Evolutionary conservation across 2,329 filamentous ascomycete genomes (phyloP).

Genomic region (Pseudogymnoascus sp.): DNA sequence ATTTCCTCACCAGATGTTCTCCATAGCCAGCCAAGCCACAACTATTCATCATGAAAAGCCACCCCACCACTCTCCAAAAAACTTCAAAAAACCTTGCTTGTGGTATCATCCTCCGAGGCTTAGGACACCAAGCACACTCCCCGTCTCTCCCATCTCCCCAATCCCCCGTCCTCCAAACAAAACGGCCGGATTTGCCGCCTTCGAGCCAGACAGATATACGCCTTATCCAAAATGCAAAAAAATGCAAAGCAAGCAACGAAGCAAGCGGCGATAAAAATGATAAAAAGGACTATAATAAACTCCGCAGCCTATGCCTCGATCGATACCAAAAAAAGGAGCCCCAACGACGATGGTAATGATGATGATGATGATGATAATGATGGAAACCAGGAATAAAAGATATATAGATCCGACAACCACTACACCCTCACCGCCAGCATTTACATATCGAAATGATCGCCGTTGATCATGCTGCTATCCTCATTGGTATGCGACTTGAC

Average conservation of each 20-base stretch:
- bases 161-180: background rate
- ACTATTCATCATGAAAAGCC: background rate
- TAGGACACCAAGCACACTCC: background rate
- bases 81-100: background rate
- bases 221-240: constrained; percentile 11
- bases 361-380: background rate
- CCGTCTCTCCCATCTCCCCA: background rate
- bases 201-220: background rate
- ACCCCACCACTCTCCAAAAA: background rate
- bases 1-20: background rate
- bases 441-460: constrained; percentile 56
- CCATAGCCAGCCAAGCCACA: constrained; percentile 2
- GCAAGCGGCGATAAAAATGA: background rate
- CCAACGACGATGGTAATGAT: background rate
- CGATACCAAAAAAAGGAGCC: background rate
- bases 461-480: constrained; percentile 50
- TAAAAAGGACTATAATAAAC: constrained; percentile 1
- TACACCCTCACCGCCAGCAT: background rate
- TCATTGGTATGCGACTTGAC: constrained; percentile 49
- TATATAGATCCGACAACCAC: background rate
- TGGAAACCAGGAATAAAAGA: constrained; percentile 1
- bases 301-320: constrained; percentile 10
- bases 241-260: background rate
- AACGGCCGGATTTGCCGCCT: background rate
- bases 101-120: constrained; percentile 9